phyloP scores from a whole-genome alignment of 2,329 filamentous ascomycete species.

The Ascochyta lentis region DNA sequence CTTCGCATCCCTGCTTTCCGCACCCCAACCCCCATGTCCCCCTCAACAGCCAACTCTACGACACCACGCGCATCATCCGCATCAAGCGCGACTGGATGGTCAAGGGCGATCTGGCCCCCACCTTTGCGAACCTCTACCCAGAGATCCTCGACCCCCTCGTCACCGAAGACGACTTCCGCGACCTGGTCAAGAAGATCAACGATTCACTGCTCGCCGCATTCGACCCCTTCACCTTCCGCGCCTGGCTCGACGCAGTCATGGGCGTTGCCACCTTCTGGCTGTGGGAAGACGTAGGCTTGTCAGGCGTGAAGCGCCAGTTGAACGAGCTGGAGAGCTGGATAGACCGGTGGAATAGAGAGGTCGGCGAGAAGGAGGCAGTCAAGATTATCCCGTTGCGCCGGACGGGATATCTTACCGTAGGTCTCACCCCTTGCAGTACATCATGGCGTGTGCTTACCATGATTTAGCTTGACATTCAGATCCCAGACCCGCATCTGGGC shows the following conservation, averaged over 20 bases:
- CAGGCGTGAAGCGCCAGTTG: conserved; percentile 75
- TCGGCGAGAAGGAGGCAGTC: conserved; percentile 66
- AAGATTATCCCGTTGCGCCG: conserved; percentile 78
- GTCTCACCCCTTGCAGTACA: conserved; percentile 33
- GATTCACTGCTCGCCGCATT: conserved; percentile 77
- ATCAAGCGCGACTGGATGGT: conserved; percentile 91
- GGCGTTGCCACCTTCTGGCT: conserved; percentile 89
- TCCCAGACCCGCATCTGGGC: conserved; percentile 75
- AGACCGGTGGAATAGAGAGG: conserved; percentile 81
- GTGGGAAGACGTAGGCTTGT: conserved; percentile 88
- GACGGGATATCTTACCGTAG: conserved; percentile 86
- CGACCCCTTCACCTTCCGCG: conserved; percentile 76
- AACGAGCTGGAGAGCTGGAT: conserved; percentile 79
- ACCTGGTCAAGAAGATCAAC: conserved; percentile 83
- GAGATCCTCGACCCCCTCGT: conserved; percentile 91
- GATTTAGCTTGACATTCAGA: conserved; percentile 76
- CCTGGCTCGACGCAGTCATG: conserved; percentile 79
- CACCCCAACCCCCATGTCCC: conserved; percentile 93
- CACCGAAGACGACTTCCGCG: conserved; percentile 84
- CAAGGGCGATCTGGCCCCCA: conserved; percentile 86
- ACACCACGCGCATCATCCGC: conserved; percentile 85
- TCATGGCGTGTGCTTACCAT: conserved; percentile 8
- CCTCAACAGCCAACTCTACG: conserved; percentile 73
- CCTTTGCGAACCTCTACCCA: conserved; percentile 93
- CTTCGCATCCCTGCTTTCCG: conserved; percentile 91